Evolutionary conservation across 805 yeast genomes (phyloP).

Genomic region (Blastobotrys parvus): DNA sequence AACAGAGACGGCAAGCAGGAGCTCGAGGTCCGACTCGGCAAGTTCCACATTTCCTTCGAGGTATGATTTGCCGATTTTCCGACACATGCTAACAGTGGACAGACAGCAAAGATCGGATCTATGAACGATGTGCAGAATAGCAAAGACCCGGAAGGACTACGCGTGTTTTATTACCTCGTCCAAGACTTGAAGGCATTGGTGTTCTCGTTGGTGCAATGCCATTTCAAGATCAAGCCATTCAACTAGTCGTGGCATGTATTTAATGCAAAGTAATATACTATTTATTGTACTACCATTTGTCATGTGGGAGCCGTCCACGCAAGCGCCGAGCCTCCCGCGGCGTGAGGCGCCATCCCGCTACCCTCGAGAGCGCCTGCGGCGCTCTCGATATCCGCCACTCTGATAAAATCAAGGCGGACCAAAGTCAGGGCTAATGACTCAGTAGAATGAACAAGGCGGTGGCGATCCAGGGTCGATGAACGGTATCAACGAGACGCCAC

Average conservation of each 20-base stretch:
- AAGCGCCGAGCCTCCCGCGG: neutral
- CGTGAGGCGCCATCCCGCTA: too few species aligned
- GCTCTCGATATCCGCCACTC: too few species aligned
- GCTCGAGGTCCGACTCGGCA: conserved; percentile 33
- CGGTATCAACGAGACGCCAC: too few species aligned
- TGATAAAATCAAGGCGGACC: too few species aligned
- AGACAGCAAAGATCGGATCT: conserved; percentile 34
- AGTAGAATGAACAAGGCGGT: too few species aligned
- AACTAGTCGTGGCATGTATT: neutral
- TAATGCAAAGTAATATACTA: neutral
- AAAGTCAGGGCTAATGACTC: too few species aligned
- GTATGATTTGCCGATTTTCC: conserved; percentile 17
- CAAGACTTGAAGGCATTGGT: conserved; percentile 38
- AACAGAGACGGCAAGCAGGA: conserved; percentile 36
- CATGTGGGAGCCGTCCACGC: neutral
- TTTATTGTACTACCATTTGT: neutral
- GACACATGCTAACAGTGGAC: neutral
- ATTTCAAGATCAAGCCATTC: conserved; percentile 32
- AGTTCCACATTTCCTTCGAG: conserved; percentile 29
- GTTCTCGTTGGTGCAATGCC: conserved; percentile 35
- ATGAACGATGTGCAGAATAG: conserved; percentile 32
- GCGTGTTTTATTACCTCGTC: conserved; percentile 36
- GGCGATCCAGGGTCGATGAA: too few species aligned
- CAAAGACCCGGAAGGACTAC: conserved; percentile 37
- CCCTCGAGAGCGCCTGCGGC: too few species aligned